Percentiles rank a stretch among this genome's conserved stretches.
Conservation (phyloP, 2,329 filamentous ascomycete genomes). For the Ilyonectria sp. region DNA sequence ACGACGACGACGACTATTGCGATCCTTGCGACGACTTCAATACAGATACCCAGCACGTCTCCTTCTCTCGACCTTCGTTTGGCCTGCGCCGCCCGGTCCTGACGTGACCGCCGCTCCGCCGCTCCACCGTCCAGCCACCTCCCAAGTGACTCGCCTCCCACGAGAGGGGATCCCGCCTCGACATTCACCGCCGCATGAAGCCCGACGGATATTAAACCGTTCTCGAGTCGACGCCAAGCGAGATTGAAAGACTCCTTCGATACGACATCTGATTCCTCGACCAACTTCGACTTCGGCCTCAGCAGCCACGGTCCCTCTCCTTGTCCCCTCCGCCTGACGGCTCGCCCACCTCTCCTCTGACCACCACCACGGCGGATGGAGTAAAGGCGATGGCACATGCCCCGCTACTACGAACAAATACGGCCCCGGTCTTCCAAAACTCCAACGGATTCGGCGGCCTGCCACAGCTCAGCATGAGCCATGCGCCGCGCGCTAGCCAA, state of each 20-base stretch:
- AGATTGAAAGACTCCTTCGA: conserved; percentile 34
- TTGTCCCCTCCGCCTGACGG: conserved; percentile 29
- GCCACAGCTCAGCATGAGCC: conserved; percentile 65
- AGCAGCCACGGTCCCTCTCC: conserved; percentile 32
- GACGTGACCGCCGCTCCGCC: conserved; percentile 32
- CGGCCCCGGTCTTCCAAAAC: conserved; percentile 68
- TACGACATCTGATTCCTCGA: conserved; percentile 23
- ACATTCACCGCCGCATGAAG: conserved; percentile 49
- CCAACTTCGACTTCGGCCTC: conserved; percentile 18
- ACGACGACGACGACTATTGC: conserved; percentile 14
- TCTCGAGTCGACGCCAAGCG: conserved; percentile 43
- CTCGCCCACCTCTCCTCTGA: conserved; percentile 21
- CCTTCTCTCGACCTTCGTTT: conserved; percentile 6
- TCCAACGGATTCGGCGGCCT: conserved; percentile 63
- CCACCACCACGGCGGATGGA: conserved; percentile 57
- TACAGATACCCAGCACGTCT: conserved; percentile 24
- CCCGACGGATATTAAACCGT: conserved; percentile 40
- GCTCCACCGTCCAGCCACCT: conserved; percentile 36
- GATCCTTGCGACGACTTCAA: conserved; percentile 18
- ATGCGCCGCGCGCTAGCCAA: conserved; percentile 71
- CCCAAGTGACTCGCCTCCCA: conserved; percentile 30
- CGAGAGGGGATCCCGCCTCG: conserved; percentile 16
- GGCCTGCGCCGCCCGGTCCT: conserved; percentile 11
- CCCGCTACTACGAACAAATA: conserved; percentile 72
- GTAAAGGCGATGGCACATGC: conserved; percentile 71